Percentiles rank a stretch among this genome's conserved stretches.
Conservation (phyloP, 139 green algal species). For the Picochlorum costavermella region DNA sequence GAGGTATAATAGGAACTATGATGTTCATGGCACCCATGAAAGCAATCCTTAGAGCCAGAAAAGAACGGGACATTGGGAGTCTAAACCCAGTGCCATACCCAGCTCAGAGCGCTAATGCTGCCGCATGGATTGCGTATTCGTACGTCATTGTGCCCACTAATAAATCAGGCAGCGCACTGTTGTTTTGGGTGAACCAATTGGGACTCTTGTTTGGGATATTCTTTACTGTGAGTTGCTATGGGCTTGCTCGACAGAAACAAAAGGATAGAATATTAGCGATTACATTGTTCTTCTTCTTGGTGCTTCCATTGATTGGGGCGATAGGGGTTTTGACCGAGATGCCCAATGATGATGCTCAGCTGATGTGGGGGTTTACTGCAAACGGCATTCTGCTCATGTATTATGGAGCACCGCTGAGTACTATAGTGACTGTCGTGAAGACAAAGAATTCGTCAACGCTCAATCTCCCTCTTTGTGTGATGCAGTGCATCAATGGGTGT, state of each 20-base stretch:
- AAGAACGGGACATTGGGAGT: conserved; percentile 30
- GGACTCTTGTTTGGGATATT: conserved; percentile 20
- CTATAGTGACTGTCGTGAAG: conserved; percentile 43
- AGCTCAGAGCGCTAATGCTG: conserved; percentile 42
- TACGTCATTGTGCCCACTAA: conserved; percentile 18
- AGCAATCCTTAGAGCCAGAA: conserved; percentile 20
- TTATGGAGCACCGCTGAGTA: conserved; percentile 53
- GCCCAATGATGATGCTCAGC: conserved; percentile 10
- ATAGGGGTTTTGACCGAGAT: conserved; percentile 18
- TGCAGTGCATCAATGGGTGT: conserved; percentile 48
- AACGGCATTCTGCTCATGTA: conserved; percentile 48
- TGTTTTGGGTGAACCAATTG: conserved; percentile 4
- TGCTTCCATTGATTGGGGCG: conserved; percentile 30
- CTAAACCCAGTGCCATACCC: conserved; percentile 58
- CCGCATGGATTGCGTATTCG: conserved; percentile 45
- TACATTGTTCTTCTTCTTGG: conserved; percentile 27
- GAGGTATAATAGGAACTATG: conserved; percentile 8
- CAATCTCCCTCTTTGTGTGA: conserved; percentile 43
- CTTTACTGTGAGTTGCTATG: conserved; percentile 33
- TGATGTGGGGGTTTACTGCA: conserved; percentile 30
- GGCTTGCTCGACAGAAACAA: conserved; percentile 37
- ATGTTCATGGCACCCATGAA: conserved; percentile 16
- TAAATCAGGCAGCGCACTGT: neutral
- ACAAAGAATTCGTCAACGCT: conserved; percentile 44
- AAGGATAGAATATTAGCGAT: conserved; percentile 35